phyloP scores from a whole-genome alignment of 768 basidiomycete species.

The Tremella fuciformis region DNA sequence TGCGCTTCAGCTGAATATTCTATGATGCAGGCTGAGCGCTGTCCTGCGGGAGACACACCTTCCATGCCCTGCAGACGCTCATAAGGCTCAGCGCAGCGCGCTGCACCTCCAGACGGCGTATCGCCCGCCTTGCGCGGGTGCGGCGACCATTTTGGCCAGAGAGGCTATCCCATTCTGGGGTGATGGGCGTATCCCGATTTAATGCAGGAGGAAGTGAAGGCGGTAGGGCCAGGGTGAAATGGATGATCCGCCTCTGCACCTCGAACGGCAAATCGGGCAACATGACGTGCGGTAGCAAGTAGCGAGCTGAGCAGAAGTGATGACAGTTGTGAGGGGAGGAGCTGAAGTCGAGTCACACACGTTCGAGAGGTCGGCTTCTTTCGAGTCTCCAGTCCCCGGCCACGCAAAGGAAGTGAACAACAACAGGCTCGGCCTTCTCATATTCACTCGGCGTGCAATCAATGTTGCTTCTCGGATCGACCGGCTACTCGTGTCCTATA shows the following conservation, averaged over 20 bases:
- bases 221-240: slow-evolving; percentile 21
- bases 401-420: too few relatives aligned
- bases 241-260: slow-evolving; percentile 37
- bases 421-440: too few relatives aligned
- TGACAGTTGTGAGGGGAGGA: too few relatives aligned
- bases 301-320: too few relatives aligned
- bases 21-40: not conserved
- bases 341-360: too few relatives aligned
- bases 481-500: too few relatives aligned
- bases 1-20: slow-evolving; percentile 8
- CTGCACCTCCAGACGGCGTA: slow-evolving; percentile 25
- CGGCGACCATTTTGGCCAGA: slow-evolving; percentile 23
- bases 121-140: slow-evolving; percentile 6
- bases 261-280: slow-evolving; percentile 28
- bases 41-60: slow-evolving; percentile 15
- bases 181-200: not conserved
- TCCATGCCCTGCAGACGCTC: slow-evolving; percentile 42
- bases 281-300: too few relatives aligned
- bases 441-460: too few relatives aligned
- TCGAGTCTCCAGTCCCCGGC: too few relatives aligned
- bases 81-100: slow-evolving; percentile 27
- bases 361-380: too few relatives aligned
- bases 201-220: slow-evolving; percentile 11
- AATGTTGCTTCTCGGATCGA: too few relatives aligned
- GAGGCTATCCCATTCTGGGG: slow-evolving; percentile 22